Conservation (phyloP, 192 early-diverging fungal species). For the Dimargaris xerosporica region DNA sequence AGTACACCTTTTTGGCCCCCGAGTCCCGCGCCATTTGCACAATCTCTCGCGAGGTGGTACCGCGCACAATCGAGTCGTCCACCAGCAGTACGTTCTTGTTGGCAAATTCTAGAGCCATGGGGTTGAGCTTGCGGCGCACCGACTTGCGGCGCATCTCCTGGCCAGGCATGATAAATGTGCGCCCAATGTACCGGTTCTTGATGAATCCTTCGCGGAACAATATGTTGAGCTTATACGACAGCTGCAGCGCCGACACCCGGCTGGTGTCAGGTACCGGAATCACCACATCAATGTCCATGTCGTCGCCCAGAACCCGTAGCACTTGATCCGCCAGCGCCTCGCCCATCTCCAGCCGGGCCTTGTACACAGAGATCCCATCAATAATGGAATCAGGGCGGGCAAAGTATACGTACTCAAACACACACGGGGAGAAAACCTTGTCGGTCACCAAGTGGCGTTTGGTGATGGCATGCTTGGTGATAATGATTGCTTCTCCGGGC, state of each 20-base stretch:
- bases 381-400: constrained; percentile 97
- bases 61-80: constrained; percentile 99
- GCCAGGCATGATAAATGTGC: constrained; percentile 99
- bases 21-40: constrained; percentile 98
- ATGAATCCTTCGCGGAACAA: constrained; percentile 97
- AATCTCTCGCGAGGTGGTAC: constrained; percentile 97
- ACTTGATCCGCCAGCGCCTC: constrained; percentile 85
- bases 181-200: constrained; percentile 98
- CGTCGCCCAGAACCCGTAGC: constrained; percentile 47
- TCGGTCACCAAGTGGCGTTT: constrained; percentile 43
- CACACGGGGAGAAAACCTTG: constrained; percentile 74
- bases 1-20: constrained; percentile 97
- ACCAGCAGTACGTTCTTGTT: constrained; percentile 95
- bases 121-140: constrained; percentile 94
- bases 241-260: constrained; percentile 86
- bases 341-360: constrained; percentile 92
- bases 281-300: constrained; percentile 91
- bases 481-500: constrained; percentile 89
- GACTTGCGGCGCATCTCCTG: constrained; percentile 80
- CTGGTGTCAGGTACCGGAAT: constrained; percentile 98
- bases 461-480: constrained; percentile 60
- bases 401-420: constrained; percentile 99
- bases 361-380: constrained; percentile 97
- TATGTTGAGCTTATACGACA: constrained; percentile 74
- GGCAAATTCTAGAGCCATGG: constrained; percentile 93